These are phyloP conservation scores for Fusarium chuoi DNA, from an alignment of 2,329 filamentous ascomycete species.

Conservation along the genomic window DNA sequence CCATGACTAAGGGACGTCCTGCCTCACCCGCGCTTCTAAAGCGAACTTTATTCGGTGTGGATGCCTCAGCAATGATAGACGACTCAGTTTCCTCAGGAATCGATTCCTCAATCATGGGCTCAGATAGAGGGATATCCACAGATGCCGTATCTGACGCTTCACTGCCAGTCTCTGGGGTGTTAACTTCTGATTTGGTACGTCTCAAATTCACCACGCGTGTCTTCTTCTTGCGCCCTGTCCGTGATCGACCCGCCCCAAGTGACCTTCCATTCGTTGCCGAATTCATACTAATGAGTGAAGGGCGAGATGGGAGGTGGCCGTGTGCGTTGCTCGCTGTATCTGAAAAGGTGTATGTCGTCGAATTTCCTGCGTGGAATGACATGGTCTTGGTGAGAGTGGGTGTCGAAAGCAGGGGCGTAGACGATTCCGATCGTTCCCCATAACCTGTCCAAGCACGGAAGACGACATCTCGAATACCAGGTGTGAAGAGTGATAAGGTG, in stretches of 20 bases:
- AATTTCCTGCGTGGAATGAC: constrained; percentile 67
- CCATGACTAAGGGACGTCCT: constrained; percentile 39
- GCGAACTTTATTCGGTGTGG: constrained; percentile 53
- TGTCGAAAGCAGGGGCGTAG: constrained; percentile 59
- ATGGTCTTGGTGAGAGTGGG: constrained; percentile 70
- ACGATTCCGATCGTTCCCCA: constrained; percentile 73
- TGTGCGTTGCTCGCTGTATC: constrained; percentile 73
- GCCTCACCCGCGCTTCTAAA: constrained; percentile 48
- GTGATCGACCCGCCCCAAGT: constrained; percentile 70
- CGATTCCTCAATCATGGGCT: constrained; percentile 65
- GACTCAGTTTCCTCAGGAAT: constrained; percentile 70
- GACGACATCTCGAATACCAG: constrained; percentile 87
- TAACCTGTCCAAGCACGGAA: constrained; percentile 92
- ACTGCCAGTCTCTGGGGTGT: constrained; percentile 61
- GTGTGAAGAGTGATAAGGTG: constrained; percentile 91
- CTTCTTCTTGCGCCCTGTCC: constrained; percentile 80
- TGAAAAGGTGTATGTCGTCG: constrained; percentile 78
- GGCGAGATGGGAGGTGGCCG: constrained; percentile 73
- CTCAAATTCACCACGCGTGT: constrained; percentile 84
- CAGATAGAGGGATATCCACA: constrained; percentile 68
- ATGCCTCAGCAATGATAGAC: constrained; percentile 40
- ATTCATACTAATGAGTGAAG: constrained; percentile 71
- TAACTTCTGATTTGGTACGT: constrained; percentile 66
- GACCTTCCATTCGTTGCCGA: constrained; percentile 72
- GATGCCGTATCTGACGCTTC: constrained; percentile 65